Base-by-base conservation (phyloP, 306 rosid genomes). In the Purshia tridentata region DNA sequence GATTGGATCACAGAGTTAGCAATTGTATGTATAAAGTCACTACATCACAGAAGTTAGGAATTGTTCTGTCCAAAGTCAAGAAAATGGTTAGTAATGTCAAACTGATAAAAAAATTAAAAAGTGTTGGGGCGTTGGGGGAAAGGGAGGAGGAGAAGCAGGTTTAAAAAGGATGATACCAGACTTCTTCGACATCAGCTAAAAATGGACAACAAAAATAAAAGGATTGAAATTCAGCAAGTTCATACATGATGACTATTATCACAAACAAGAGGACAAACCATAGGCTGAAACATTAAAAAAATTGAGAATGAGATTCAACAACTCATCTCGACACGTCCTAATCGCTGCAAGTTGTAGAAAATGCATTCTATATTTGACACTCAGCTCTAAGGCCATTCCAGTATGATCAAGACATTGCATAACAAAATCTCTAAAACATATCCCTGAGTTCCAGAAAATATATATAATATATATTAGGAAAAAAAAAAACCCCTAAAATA, bases 181-280 rank as follows among this genome's bases (percentile, higher is more conserved):
- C 18, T 41, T 60, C 22, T 44, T 37, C 12, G 4, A 35, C 15
- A 63, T 63, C 35, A 41, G 50, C 49, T 14, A 11, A 49, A 11
- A 50, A 19, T 16, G 40, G 19, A 53, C 5, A 40, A 18, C 50
- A 11, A 68, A 22, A 22, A 37, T 56, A 35, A 2, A 47, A 67
- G 16, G 22, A 48, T 23, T 9, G 56, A 15, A 66, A 66, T 23
- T 66, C 11, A 70, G 8, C 6, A 18, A 4, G 7, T 9, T 18
- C 3, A 44, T 42, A 6, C 61, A 51, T 1, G 29, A 14, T 69
- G 9, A 16, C 18, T 6, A 39, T 41, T 6, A 69, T 6, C 47
- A 15, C 15, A 16, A 51, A 69, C 50, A 69, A 40, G 40, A 69
- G 73, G 18, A 12, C 12, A 69, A 39, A 61, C 7, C 67, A 53